Evolutionary conservation across 331 rosid genomes (phyloP), one percentile per base, ranked within the genome.

Genomic region (Telfairia occidentalis): DNA sequence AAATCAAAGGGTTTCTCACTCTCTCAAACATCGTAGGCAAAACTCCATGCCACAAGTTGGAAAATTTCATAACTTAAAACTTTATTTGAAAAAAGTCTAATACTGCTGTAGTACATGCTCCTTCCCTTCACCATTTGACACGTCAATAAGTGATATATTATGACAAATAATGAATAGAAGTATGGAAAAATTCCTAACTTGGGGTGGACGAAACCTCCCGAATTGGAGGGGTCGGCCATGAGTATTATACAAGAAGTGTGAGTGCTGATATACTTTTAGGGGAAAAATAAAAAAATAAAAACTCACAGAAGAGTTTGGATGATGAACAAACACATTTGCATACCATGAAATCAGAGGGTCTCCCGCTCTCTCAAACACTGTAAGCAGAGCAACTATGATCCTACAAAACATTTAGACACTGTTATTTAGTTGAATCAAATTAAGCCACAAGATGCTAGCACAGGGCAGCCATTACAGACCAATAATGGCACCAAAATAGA

Each of bases 401-500:
- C 89, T 82, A 16, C 67, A 57, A 67, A 10, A 26, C 48, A 12
- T 2, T 73, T 42, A 26, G 8, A 69, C 32, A 69, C 74, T 69
- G 54, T 13, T 24, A 43, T 10, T 9, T 26, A 76, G 6, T 43
- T 55, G 38, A 43, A 18, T 38, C 1, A 60, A 23, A 15, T 15
- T 2, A 49, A 71, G 8, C 43, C 6, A 26, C 28, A 42, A 26
- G 67, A 11, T 65, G 18, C 3, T 4, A 45, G 61, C 21, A 16
- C 5, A 15, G 76, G 19, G 26, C 42, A 29, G 13, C n/a, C 50
- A 57, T 11, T 15, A 67, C 43, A 49, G 69, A 80, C 86, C 86
- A 84, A 58, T 74, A 82, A 2, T 84, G 85, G 71, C 88, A 86
- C 88, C 90, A 86, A 30, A 79, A 82, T 15, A 78, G 49, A 46